Base-by-base conservation (phyloP, 495 filamentous ascomycete genomes). In the Xylaria intraflava region DNA sequence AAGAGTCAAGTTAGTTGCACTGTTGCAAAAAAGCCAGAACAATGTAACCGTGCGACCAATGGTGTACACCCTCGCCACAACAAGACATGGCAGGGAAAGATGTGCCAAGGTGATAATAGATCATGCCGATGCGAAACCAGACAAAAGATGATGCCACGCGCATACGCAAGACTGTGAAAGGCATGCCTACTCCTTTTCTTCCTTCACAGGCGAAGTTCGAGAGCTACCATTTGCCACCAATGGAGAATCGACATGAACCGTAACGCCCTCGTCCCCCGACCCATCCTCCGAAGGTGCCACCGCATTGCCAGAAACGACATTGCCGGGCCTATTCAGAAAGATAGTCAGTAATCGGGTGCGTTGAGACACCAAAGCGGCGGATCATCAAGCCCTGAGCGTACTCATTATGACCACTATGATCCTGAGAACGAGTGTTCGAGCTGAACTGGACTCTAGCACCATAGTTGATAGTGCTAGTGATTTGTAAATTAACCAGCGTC, bases 221-320 rank as follows among this genome's bases (percentile, higher is more conserved):
- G 68, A 72, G 59, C 74, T 79, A 35, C 74, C 74, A 45, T 75
- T 71, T 31, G 68, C 76, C 47, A 72, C 66, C 45, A 69, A 69
- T n/a, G 69, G 69, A 39, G 76, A 78, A 44, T 77, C 76, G 24
- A 75, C 68, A 49, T 69, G 65, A 39, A 79, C 65, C n/a, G 77
- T 75, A 44, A 73, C 70, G 44, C 69, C 69, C 46, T 77, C 78
- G 55, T 74, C 68, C 29, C 53, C 63, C 46, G 71, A 69, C 16
- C 67, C 71, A 53, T 74, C 69, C 20, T 76, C 72, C 16, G 72
- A 76, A 43, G 62, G 60, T 12, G 53, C 60, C 39, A 67, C 64
- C 43, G 46, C 58, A 54, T 44, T 56, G 40, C 53, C 53, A 40
- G 53, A 46, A 20, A 48, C 31, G 40, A 35, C 40, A 46, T 44